phyloP scores from a whole-genome alignment of 139 green algal genomes.

The Helicosporidium sp. region DNA sequence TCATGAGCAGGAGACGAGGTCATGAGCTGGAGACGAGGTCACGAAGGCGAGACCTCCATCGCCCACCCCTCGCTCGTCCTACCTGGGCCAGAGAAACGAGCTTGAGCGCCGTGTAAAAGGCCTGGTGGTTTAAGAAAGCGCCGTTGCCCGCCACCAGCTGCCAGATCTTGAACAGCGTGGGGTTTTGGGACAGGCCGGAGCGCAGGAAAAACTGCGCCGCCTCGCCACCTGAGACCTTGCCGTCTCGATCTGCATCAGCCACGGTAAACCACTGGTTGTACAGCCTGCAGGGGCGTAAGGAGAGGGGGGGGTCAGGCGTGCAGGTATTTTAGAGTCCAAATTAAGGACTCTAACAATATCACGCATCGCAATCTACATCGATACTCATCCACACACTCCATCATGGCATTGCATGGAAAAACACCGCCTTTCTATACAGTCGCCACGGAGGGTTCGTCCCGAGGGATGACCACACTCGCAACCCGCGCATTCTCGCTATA shows the following conservation, averaged over 20 bases:
- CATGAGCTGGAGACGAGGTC: too few species aligned
- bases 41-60: too few species aligned
- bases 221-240: constrained; percentile 30
- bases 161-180: constrained; percentile 70
- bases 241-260: constrained; percentile 16
- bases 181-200: constrained; percentile 35
- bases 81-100: constrained; percentile 61
- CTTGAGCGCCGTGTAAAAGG: constrained; percentile 61
- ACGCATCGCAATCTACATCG: too few species aligned
- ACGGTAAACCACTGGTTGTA: constrained; percentile 26
- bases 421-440: too few species aligned
- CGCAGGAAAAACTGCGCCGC: constrained; percentile 63
- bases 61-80: too few species aligned
- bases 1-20: neutral
- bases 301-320: neutral
- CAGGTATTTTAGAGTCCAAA: too few species aligned
- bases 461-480: too few species aligned
- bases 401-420: too few species aligned
- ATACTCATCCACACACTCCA: too few species aligned
- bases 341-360: too few species aligned
- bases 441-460: too few species aligned
- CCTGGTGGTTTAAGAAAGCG: constrained; percentile 38
- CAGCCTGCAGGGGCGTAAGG: constrained; percentile 1
- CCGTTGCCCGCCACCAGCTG: constrained; percentile 48
- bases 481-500: too few species aligned